Conservation (phyloP, 2,329 filamentous ascomycete genomes). For the Pseudogymnoascus verrucosus region DNA sequence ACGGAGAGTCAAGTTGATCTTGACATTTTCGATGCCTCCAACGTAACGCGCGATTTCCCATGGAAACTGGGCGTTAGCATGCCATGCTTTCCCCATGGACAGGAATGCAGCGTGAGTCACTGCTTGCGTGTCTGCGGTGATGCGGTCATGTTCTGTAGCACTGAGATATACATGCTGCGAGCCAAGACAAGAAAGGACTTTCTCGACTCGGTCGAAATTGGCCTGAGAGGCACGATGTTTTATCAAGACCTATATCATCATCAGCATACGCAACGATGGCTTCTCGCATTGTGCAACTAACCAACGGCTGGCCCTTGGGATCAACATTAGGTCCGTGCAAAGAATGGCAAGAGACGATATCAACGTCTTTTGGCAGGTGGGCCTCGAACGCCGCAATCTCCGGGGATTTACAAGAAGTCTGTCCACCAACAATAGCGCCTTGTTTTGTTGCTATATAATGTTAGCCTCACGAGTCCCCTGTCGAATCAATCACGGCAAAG, state of each 20-base stretch:
- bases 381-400: conserved; percentile 91
- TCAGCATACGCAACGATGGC: not conserved
- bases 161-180: conserved; percentile 85
- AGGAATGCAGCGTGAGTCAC: conserved; percentile 97
- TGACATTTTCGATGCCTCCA: conserved; percentile 96
- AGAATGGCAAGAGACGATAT: conserved; percentile 93
- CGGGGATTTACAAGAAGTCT: conserved; percentile 96
- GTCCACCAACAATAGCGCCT: conserved; percentile 89
- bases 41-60: conserved; percentile 96
- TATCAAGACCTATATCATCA: conserved; percentile 58
- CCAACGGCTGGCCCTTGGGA: conserved; percentile 79
- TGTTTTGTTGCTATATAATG: conserved; percentile 71
- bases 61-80: conserved; percentile 87
- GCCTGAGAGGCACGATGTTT: conserved; percentile 78
- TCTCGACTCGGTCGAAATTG: conserved; percentile 70
- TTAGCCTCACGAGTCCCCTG: conserved; percentile 14
- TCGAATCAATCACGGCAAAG: conserved; percentile 7
- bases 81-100: conserved; percentile 97
- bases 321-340: conserved; percentile 90
- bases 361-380: conserved; percentile 77
- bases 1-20: conserved; percentile 94
- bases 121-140: conserved; percentile 96
- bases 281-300: conserved; percentile 30
- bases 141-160: conserved; percentile 83
- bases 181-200: conserved; percentile 71